Evolutionary conservation across 805 yeast genomes (phyloP), one percentile per base, ranked within the genome.

Genomic region (Kazachstania kunashirensis): DNA sequence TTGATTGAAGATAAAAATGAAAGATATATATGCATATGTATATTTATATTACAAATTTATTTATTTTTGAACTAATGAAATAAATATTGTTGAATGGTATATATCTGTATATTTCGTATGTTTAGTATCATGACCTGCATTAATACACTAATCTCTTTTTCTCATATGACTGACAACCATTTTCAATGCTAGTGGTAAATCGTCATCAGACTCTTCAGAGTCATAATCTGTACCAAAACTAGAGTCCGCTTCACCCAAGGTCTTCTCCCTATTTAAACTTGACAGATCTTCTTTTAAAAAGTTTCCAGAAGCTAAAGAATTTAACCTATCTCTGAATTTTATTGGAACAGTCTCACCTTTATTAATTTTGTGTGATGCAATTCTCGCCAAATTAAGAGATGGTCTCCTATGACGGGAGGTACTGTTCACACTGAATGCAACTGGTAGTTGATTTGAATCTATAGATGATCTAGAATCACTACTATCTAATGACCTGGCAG

Each of bases 121-220:
- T n/a, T n/a, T n/a, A n/a, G n/a, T n/a, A n/a, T 32, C 27, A 24
- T 13, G n/a, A 20, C 34, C 18, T 6, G 26, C 7, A 31, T 23
- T 14, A 15, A 27, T n/a, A n/a, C 17, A 10, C 18, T 26, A 31
- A 5, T 35, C 30, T 6, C 25, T 17, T 13, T 37, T 38, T 13
- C 24, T 40, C 36, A 48, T 55, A 24, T 46, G 55, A 31, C 57
- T 55, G 6, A 62, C 51, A 13, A 64, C 59, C 42, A 54, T 61
- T 49, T 60, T 62, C 35, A 65, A 42, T 1, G 66, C 63, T 17
- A 64, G 37, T 7, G 71, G 71, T 9, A 65, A 38, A 10, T 62
- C 66, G 13, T 55, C 61, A 18, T 50, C 52, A 6, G 34, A 30
- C 11, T 40, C 43, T 12, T 42, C 45, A 11, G 41, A 42, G 11